Evolutionary conservation across 257 asterid species (phyloP), one percentile per base, ranked within the genome.

Genomic region (Jaltomata sinuosa): DNA sequence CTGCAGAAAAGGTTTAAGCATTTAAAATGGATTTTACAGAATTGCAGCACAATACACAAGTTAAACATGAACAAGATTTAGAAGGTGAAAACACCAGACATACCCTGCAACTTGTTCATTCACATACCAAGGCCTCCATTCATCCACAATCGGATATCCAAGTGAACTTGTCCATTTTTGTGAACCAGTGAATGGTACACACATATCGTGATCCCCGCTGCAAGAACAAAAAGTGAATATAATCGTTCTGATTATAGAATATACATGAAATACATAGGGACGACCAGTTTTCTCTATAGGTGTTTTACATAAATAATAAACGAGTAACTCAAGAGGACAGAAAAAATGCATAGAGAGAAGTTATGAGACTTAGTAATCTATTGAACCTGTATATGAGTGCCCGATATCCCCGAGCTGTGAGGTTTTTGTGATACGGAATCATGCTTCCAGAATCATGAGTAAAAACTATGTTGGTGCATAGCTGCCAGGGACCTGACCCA

Each of bases 151-250:
- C 88, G 88, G 87, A 84, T 96, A 93, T 83, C 98, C 99, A 8
- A 96, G 9, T 18, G 99, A 93, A 86, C 92, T 89, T 52, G 96
- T 92, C 98, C 97, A 96, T 8, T 94, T 98, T 91, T 94, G 86
- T 74, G 90, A 93, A 77, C 99, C 98, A 21, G 95, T 96, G 64
- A 29, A 96, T 7, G 99, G 99, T 29, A 96, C 97, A 85, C 99
- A 96, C 98, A 96, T 91, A 88, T 94, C 99, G 86, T 94, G 99
- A 89, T 96, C 99, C 40, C 99, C 98, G 29, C 98, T 96, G 96
- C 81, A 27, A 87, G 8, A 61, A 83, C 57, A 61, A 57, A 47
- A 53, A 54, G 61, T 16, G 45, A 34, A 36, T 3, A 74, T 14
- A 79, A 10, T 38, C 8, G 6, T 27, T 62, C 38, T 1, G 36